Conservation (phyloP, 805 yeast species). For the Saturnispora kantuleensis region DNA sequence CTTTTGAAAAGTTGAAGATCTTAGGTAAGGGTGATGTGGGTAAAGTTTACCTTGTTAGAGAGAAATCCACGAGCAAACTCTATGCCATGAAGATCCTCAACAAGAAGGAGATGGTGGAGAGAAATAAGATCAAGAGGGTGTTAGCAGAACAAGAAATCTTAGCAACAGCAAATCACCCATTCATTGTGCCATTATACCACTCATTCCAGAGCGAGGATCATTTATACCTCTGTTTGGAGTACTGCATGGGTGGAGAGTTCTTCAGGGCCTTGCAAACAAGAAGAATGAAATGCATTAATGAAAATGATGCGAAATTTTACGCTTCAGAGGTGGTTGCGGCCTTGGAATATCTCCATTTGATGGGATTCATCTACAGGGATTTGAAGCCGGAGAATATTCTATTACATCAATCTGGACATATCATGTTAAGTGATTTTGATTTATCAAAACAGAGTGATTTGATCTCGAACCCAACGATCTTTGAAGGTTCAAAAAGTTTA, state of each 20-base stretch:
- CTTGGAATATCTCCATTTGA: constrained; percentile 83
- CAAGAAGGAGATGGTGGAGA: constrained; percentile 87
- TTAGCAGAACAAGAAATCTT: constrained; percentile 94
- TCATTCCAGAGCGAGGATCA: constrained; percentile 92
- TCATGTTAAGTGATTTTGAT: constrained; percentile 95
- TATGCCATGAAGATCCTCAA: constrained; percentile 90
- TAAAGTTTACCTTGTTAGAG: constrained; percentile 84
- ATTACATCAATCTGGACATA: constrained; percentile 94
- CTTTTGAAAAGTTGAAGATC: constrained; percentile 83
- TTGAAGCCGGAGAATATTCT: constrained; percentile 93
- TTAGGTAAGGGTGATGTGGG: constrained; percentile 98
- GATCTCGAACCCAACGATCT: constrained; percentile 66
- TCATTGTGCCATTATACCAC: constrained; percentile 91
- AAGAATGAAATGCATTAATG: constrained; percentile 73
- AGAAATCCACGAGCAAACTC: constrained; percentile 59
- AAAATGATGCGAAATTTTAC: constrained; percentile 84
- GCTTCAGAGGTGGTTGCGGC: constrained; percentile 98
- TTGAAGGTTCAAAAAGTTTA: constrained; percentile 22
- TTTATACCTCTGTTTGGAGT: constrained; percentile 92
- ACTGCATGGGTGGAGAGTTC: constrained; percentile 98
- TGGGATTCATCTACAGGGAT: constrained; percentile 97
- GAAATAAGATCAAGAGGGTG: constrained; percentile 91
- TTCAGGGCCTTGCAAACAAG: constrained; percentile 92
- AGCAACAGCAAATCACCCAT: constrained; percentile 93
- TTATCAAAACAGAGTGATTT: constrained; percentile 79